Conservation (phyloP, 1,284 basidiomycete species). For the Lignosus rhinocerotis region DNA sequence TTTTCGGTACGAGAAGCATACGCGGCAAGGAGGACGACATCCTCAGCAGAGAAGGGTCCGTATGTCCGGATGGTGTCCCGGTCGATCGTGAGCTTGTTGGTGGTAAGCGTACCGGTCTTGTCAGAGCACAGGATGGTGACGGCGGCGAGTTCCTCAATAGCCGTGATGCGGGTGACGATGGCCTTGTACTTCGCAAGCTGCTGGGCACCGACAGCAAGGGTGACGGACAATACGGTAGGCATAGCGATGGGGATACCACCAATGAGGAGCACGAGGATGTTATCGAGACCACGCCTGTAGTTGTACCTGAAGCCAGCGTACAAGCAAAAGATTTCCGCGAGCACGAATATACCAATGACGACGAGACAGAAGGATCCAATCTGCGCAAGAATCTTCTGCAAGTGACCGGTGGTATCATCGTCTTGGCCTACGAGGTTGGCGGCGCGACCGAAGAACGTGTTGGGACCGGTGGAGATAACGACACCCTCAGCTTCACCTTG, state of each 20-base stretch:
- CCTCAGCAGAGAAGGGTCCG: slow-evolving; percentile 85
- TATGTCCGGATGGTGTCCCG: slow-evolving; percentile 91
- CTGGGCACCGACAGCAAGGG: slow-evolving; percentile 96
- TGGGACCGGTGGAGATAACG: slow-evolving; percentile 94
- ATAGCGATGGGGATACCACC: slow-evolving; percentile 99
- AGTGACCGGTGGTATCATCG: slow-evolving; percentile 94
- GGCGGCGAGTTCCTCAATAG: slow-evolving; percentile 95
- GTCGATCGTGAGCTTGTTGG: slow-evolving; percentile 99
- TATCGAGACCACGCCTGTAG: slow-evolving; percentile 94
- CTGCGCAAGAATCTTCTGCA: slow-evolving; percentile 96
- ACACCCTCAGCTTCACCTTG: slow-evolving; percentile 97
- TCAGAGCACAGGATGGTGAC: slow-evolving; percentile 97
- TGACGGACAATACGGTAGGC: slow-evolving; percentile 96
- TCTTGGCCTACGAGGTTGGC: slow-evolving; percentile 95
- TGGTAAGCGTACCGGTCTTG: slow-evolving; percentile 96
- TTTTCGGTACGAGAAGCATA: slow-evolving; percentile 98
- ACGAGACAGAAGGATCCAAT: slow-evolving; percentile 96
- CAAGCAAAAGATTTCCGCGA: slow-evolving; percentile 87
- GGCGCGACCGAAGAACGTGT: slow-evolving; percentile 95
- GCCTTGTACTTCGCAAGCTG: slow-evolving; percentile 99
- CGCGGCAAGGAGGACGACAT: slow-evolving; percentile 90
- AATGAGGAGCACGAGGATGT: slow-evolving; percentile 96
- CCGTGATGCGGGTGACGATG: slow-evolving; percentile 97
- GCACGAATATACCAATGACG: slow-evolving; percentile 90
- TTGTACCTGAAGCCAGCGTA: slow-evolving; percentile 86